Evolutionary conservation across 352 stramenopile genomes (phyloP), one percentile per base, ranked within the genome.

Genomic region (Globisporangium viniferum): DNA sequence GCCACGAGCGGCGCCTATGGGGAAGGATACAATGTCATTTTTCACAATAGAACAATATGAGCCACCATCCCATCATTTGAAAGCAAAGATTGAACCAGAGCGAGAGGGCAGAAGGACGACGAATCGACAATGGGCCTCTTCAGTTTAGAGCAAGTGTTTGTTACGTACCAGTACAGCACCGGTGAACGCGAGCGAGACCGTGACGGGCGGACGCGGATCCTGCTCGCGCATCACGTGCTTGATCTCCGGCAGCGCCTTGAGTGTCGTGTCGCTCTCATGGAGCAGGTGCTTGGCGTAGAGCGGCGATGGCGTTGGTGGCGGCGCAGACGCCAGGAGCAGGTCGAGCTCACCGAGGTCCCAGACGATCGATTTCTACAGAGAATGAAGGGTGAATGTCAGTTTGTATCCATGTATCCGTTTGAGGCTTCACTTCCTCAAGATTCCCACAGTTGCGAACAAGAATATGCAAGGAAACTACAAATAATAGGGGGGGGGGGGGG

Each of bases 201-300:
- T 48, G 35, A 92, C 59, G 33, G 81, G 82, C 33, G 89, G 88
- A 29, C 89, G 83, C 59, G 77, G 62, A 68, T 95, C 88, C 55
- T 94, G 76, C 36, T 79, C 59, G 53, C 89, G 86, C 89, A 96
- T 96, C 41, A 94, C 76, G 79, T 97, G 90, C 69, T 83, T 72
- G 67, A 96, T 97, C 71, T 96, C 89, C 0, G 88, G 89, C 60
- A 97, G 77, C 29, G 88, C 84, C 69, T 82, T 81, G 5, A 97
- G 79, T 59, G 90, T 93, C 64, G 88, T 93, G 71, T 97, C 90
- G 27, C 88, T 96, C 59, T 96, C 88, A 66, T 97, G 72, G 29
- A 95, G 77, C 59, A 97, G 77, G 48, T 84, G 75, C 72, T 94
- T 95, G 41, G 88, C 81, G 76, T 97, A 97, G 18, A 97, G 78